These are phyloP conservation scores for Cynara cardunculus DNA, from an alignment of 129 eudicot genomes.

Conservation along the genomic window DNA sequence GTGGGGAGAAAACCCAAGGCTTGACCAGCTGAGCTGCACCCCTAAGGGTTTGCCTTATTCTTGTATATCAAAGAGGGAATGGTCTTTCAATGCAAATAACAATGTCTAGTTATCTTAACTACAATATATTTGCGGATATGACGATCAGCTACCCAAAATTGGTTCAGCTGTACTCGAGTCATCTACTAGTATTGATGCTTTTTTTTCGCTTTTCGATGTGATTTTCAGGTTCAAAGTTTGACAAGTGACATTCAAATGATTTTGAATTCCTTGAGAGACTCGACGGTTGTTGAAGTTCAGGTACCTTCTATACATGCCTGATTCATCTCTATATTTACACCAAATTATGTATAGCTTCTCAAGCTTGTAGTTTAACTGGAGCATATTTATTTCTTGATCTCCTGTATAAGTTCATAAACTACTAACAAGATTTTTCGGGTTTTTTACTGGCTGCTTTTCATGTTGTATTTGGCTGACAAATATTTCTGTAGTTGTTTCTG, in stretches of 20 bases:
- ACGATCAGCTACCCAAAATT: background rate
- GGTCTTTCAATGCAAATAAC: background rate
- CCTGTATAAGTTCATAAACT: background rate
- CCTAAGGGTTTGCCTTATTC: background rate
- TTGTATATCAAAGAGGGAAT: background rate
- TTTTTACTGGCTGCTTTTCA: too few relatives aligned
- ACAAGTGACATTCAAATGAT: conserved; percentile 43
- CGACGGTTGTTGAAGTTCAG: conserved; percentile 63
- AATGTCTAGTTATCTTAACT: background rate
- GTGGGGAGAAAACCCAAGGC: too few relatives aligned
- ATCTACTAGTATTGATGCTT: background rate
- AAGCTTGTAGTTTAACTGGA: background rate
- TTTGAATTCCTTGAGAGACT: conserved; percentile 43
- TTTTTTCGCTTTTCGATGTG: conserved; percentile 2
- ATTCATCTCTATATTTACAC: background rate
- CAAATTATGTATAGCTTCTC: background rate
- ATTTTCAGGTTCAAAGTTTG: conserved; percentile 51
- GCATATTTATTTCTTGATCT: background rate
- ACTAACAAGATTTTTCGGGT: background rate
- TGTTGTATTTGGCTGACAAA: too few relatives aligned
- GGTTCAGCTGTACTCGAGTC: background rate
- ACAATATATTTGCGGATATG: background rate
- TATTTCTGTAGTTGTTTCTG: background rate
- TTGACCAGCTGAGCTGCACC: background rate
- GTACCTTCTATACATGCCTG: conserved; percentile 19